Conservation (phyloP, 1,284 basidiomycete species). For the Cronartium quercuum region DNA sequence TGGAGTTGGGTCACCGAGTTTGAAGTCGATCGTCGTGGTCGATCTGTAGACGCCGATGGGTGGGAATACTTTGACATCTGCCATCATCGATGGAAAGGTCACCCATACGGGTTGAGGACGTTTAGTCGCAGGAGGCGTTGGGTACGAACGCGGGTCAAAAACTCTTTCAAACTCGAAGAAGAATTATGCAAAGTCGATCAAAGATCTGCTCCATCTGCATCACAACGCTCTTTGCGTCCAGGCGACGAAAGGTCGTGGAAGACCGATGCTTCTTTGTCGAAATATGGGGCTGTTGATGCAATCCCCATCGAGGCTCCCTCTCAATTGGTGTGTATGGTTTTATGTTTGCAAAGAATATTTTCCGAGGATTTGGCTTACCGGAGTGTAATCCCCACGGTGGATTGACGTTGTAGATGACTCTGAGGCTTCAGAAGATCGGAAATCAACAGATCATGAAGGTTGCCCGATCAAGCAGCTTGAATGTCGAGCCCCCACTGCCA, state of each 20-base stretch:
- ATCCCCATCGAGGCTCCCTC: neutral
- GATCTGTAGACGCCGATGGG: conserved; percentile 16
- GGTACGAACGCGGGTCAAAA: conserved; percentile 14
- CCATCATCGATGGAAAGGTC: conserved; percentile 10
- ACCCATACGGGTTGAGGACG: conserved; percentile 1
- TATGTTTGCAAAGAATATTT: neutral
- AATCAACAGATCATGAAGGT: too few relatives aligned
- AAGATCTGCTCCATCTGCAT: neutral
- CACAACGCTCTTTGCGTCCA: neutral
- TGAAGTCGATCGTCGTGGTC: conserved; percentile 2
- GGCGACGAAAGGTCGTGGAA: neutral
- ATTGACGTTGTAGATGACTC: too few relatives aligned
- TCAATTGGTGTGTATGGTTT: neutral
- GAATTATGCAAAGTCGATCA: neutral
- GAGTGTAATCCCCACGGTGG: too few relatives aligned
- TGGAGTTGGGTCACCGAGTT: conserved; percentile 33
- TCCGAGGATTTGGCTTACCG: too few relatives aligned
- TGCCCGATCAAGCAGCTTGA: neutral
- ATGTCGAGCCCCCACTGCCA: neutral
- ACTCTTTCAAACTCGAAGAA: neutral
- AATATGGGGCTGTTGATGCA: neutral
- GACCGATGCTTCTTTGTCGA: neutral
- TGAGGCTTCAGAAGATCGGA: too few relatives aligned
- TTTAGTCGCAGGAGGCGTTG: conserved; percentile 29
- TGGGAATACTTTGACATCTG: conserved; percentile 34